phyloP scores from a whole-genome alignment of 2,329 filamentous ascomycete genomes.

The Hymenoscyphus fructigenus region DNA sequence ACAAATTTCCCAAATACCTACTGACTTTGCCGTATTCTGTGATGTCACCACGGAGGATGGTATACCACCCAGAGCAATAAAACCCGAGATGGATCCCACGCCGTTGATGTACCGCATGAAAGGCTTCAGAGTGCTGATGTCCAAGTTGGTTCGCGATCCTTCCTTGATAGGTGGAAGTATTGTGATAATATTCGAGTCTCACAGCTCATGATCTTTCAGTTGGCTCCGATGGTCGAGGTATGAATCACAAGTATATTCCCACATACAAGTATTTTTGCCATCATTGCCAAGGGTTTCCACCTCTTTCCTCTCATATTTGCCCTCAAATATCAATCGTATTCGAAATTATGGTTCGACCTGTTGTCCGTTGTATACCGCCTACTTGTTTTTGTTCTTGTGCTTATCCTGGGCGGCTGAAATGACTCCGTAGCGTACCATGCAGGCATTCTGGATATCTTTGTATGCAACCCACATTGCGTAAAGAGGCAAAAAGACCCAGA shows the following conservation, averaged over 20 bases:
- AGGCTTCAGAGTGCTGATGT: neutral
- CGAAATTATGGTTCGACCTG: neutral
- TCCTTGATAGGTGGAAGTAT: conserved; percentile 1
- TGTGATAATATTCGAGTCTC: neutral
- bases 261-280: neutral
- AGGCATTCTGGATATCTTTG: conserved; percentile 55
- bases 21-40: neutral
- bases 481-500: conserved; percentile 64
- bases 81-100: neutral
- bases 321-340: neutral
- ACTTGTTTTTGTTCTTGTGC: conserved; percentile 35
- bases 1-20: neutral
- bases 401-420: conserved; percentile 30
- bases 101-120: neutral
- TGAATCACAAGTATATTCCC: neutral
- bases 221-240: neutral
- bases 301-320: neutral
- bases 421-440: conserved; percentile 41
- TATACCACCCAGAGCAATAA: neutral
- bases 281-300: neutral
- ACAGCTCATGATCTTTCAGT: neutral
- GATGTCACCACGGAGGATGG: neutral
- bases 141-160: neutral
- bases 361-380: neutral
- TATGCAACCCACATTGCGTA: conserved; percentile 58